Evolutionary conservation across 192 early-diverging fungal species (phyloP).

Genomic region (Oehlia diaphana): DNA sequence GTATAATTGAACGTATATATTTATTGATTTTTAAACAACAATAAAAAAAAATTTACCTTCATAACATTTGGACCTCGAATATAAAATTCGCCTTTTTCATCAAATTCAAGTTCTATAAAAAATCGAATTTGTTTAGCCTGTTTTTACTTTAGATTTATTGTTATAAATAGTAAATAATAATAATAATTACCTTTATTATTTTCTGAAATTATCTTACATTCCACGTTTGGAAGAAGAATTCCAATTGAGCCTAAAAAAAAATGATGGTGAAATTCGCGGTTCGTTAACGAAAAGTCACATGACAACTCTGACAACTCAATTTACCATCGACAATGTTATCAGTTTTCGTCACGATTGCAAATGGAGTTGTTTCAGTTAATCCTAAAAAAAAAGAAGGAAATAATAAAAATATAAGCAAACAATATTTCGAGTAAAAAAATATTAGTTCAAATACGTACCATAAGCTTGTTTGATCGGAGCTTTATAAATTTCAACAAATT

Average conservation of each 20-base stretch:
- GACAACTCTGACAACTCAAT: background rate
- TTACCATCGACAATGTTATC: constrained; percentile 36
- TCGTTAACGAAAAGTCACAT: background rate
- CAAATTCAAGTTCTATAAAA: constrained; percentile 46
- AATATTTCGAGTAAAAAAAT: background rate
- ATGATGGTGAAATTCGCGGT: background rate
- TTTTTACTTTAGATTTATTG: background rate
- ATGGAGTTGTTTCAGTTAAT: constrained; percentile 64
- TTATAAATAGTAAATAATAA: background rate
- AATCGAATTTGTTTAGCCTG: background rate
- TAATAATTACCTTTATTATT: constrained; percentile 49
- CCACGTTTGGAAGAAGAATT: constrained; percentile 66
- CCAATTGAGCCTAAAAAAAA: constrained; percentile 64
- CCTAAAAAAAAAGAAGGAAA: background rate
- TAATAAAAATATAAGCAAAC: background rate
- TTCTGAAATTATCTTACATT: constrained; percentile 76
- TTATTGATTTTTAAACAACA: too few species aligned
- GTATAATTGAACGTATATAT: too few species aligned
- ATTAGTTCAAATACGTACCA: constrained; percentile 46
- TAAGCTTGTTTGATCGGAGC: constrained; percentile 60
- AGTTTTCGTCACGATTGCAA: constrained; percentile 39
- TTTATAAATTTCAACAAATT: constrained; percentile 37
- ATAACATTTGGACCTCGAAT: constrained; percentile 85
- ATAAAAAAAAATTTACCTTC: constrained; percentile 52
- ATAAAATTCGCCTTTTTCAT: constrained; percentile 80